Conservation (phyloP, 2,329 filamentous ascomycete genomes). For the Achaetomium macrosporum region DNA sequence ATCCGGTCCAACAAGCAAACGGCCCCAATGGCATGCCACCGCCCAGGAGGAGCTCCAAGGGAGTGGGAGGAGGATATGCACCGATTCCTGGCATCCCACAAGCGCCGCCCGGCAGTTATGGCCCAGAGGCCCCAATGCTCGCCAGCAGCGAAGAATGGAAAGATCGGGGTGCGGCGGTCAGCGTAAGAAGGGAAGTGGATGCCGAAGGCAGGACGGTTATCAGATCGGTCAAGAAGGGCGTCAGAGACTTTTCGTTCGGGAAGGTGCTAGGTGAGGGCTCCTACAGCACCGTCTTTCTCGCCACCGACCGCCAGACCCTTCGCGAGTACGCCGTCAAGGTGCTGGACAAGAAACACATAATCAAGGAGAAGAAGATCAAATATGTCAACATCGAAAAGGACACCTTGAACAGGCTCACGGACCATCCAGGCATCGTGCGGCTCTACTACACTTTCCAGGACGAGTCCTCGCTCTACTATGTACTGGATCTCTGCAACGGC, state of each 20-base stretch:
- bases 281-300: constrained; percentile 91
- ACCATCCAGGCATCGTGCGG: constrained; percentile 92
- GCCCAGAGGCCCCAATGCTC: constrained; percentile 38
- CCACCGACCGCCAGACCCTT: constrained; percentile 85
- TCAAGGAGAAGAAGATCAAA: constrained; percentile 99
- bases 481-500: constrained; percentile 85
- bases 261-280: constrained; percentile 89
- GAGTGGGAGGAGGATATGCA: constrained; percentile 54
- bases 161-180: constrained; percentile 85
- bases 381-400: constrained; percentile 99
- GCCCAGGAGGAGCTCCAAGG: constrained; percentile 69
- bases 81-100: constrained; percentile 41
- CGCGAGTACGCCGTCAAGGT: constrained; percentile 99
- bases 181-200: constrained; percentile 76
- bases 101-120: constrained; percentile 30
- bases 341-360: constrained; percentile 96
- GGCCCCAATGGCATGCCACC: constrained; percentile 63
- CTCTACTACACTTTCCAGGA: constrained; percentile 99
- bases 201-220: constrained; percentile 75
- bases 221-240: constrained; percentile 89
- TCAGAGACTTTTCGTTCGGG: constrained; percentile 93
- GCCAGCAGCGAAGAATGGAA: constrained; percentile 88
- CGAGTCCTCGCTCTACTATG: constrained; percentile 92
- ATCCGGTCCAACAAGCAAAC: constrained; percentile 44
- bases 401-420: constrained; percentile 89